Base-by-base conservation (phyloP, 202 grass and related monocot species). In the Panicum hallii region DNA sequence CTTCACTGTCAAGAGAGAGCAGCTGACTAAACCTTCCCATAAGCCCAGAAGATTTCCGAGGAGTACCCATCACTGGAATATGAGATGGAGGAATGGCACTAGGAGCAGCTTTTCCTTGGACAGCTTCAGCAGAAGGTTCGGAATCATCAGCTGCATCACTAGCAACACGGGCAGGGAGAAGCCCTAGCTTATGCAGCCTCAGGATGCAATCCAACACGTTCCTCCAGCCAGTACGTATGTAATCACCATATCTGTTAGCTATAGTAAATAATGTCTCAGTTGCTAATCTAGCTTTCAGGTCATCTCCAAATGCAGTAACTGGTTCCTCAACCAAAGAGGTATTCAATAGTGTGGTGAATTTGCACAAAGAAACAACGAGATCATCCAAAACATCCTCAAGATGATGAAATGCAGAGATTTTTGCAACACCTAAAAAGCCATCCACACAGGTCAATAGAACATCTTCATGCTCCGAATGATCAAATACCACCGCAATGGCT, bases 11-110 rank as follows among this genome's bases (percentile, higher is more conserved):
- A 58, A 99, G 97, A 47, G 97, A 99, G 42, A 99, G 88, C 22
- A 99, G 90, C 81, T 99, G 97, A 82, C 93, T 97, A 89, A 99
- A 99, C 80, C 97, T 96, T 28, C 97, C 97, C 97, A 99, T 99
- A 67, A 99, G 89, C 42, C 97, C 97, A 77, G 97, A 99, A 10
- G 97, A 99, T 87, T 95, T 97, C 36, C 92, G 84, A 83, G 97
- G 93, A 0, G 93, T 94, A 26, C 97, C 94, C 84, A 99, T 93
- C 26, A 87, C 87, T 80, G 92, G 97, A 88, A 94, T 82, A 87
- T 99, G 91, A 90, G 90, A 91, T 53, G 92, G 82, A 82, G 90
- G 88, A 77, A 99, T 53, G 78, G 97, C 90, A 71, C 80, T 97
- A 80, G 90, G 83, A 78, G 82, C 72, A 80, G 90, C 87, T 70